These are phyloP conservation scores for Mortierella sp. DNA, from an alignment of 371 early-diverging fungal genomes.

Conservation along the genomic window DNA sequence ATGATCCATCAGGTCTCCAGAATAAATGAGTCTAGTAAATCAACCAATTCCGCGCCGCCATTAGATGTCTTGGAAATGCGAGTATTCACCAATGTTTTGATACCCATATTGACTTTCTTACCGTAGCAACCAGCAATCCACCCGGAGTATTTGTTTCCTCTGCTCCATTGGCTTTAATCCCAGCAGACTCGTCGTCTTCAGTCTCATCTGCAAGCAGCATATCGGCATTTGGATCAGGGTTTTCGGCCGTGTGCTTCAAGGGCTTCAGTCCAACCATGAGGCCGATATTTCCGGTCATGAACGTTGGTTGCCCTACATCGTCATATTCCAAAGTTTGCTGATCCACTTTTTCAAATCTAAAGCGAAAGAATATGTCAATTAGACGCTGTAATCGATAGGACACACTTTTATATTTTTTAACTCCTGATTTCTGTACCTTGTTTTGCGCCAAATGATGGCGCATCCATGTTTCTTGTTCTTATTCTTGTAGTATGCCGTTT, in stretches of 20 bases:
- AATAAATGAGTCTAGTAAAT: constrained; percentile 61
- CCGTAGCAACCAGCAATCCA: constrained; percentile 51
- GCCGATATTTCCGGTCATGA: constrained; percentile 66
- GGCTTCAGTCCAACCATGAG: constrained; percentile 60
- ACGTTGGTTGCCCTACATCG: constrained; percentile 60
- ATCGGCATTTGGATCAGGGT: constrained; percentile 55
- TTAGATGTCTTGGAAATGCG: no score
- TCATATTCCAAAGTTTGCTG: constrained; percentile 65
- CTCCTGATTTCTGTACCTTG: constrained; percentile 20
- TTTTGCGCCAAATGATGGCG: constrained; percentile 51
- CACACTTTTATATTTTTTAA: neutral
- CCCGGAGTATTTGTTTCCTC: constrained; percentile 14
- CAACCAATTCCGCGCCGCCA: neutral
- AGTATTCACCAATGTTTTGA: no score
- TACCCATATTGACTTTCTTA: constrained; percentile 5
- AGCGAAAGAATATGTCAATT: neutral
- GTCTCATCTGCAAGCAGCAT: constrained; percentile 43
- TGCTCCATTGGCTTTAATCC: constrained; percentile 28
- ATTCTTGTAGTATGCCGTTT: constrained; percentile 44
- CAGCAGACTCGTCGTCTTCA: constrained; percentile 17
- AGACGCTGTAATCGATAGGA: neutral
- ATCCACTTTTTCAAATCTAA: constrained; percentile 54
- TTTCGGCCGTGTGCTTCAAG: constrained; percentile 19
- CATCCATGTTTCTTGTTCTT: constrained; percentile 54
- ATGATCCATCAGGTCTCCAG: constrained; percentile 70